phyloP scores from a whole-genome alignment of 768 basidiomycete genomes.

The Cystofilobasidium bisporidii region DNA sequence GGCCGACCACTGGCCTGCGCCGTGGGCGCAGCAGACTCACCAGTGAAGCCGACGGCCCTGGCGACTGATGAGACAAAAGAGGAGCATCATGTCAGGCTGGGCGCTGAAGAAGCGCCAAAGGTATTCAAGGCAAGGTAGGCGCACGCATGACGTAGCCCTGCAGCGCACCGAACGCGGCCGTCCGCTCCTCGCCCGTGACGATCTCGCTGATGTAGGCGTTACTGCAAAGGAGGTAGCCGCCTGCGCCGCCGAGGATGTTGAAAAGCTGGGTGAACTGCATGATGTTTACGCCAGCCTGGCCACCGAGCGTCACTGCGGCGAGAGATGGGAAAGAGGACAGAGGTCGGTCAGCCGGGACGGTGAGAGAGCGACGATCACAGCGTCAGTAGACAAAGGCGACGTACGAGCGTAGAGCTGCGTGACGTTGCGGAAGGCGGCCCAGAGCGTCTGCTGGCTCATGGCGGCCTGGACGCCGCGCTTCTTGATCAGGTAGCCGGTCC shows the following conservation, averaged over 20 bases:
- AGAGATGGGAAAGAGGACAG: not conserved
- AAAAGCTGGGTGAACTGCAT: slow-evolving; percentile 37
- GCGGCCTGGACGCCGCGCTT: slow-evolving; percentile 33
- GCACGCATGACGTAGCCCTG: slow-evolving; percentile 27
- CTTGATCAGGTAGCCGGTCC: slow-evolving; percentile 30
- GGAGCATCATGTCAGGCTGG: not conserved
- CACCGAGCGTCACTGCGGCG: slow-evolving; percentile 30
- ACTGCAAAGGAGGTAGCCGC: slow-evolving; percentile 37
- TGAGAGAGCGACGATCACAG: too few species aligned
- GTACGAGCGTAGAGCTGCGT: slow-evolving; percentile 33
- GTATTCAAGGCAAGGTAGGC: not conserved
- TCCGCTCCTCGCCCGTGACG: slow-evolving; percentile 34
- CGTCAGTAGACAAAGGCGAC: not conserved
- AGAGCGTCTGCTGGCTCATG: slow-evolving; percentile 36
- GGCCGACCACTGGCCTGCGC: too few species aligned
- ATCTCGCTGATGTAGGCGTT: slow-evolving; percentile 35
- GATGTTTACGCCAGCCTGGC: slow-evolving; percentile 31
- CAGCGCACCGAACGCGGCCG: slow-evolving; percentile 36
- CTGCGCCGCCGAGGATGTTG: slow-evolving; percentile 37
- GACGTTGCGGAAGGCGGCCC: slow-evolving; percentile 35
- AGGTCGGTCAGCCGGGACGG: too few species aligned
- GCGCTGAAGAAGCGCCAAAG: not conserved
- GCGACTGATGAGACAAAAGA: slow-evolving; percentile 1
- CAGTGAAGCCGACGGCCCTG: slow-evolving; percentile 32
- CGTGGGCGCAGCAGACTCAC: too few species aligned